phyloP scores from a whole-genome alignment of 306 rosid species.

The Prunus mongolica region DNA sequence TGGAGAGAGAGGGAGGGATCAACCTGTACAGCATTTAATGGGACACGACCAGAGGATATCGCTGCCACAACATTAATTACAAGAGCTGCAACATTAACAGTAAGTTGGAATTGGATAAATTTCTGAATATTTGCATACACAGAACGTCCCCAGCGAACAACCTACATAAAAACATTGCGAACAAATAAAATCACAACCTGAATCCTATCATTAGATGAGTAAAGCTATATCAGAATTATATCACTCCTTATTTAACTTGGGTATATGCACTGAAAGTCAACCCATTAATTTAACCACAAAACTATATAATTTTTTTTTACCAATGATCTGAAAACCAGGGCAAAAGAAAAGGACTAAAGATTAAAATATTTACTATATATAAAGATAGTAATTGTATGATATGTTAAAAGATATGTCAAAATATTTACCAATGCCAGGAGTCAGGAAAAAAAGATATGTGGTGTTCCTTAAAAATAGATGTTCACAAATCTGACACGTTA shows the following conservation, averaged over 20 bases:
- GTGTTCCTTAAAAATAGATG: too few species aligned
- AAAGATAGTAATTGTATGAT: too few species aligned
- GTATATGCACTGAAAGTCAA: neutral
- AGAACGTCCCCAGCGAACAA: constrained; percentile 99
- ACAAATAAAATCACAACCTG: neutral
- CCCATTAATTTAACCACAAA: neutral
- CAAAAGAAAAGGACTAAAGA: neutral
- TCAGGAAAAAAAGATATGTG: too few species aligned
- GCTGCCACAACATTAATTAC: constrained; percentile 95
- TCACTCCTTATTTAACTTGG: neutral
- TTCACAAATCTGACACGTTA: too few species aligned
- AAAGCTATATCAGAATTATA: neutral
- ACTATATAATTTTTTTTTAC: neutral
- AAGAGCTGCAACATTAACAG: constrained; percentile 97
- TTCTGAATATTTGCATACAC: constrained; percentile 98
- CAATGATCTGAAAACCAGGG: neutral
- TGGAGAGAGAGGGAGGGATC: constrained; percentile 19
- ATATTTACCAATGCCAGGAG: too few species aligned
- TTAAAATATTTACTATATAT: neutral
- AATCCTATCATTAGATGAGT: neutral
- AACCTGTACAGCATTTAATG: constrained; percentile 94
- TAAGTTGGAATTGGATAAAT: constrained; percentile 96
- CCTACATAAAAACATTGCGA: constrained; percentile 41
- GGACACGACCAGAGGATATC: constrained; percentile 73
- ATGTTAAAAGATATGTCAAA: too few species aligned